phyloP scores from a whole-genome alignment of 495 filamentous ascomycete genomes.

The Tirmania nivea region DNA sequence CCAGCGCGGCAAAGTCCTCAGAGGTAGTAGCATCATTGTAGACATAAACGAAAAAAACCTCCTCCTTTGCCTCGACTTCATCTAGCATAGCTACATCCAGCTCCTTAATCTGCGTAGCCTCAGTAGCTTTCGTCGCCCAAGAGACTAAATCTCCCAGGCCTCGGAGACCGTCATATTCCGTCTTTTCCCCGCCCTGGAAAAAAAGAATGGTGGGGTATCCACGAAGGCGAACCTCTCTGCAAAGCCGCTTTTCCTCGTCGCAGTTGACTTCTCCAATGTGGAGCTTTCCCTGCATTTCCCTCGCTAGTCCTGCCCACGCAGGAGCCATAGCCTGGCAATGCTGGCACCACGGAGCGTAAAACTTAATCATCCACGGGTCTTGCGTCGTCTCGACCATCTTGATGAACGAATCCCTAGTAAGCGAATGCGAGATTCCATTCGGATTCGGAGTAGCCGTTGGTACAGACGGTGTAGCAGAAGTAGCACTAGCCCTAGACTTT shows the following conservation, averaged over 20 bases:
- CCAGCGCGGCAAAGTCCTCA: slow-evolving; percentile 78
- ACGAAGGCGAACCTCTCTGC: slow-evolving; percentile 61
- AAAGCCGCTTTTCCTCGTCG: slow-evolving; percentile 58
- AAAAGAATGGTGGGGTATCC: slow-evolving; percentile 79
- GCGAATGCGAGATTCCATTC: slow-evolving; percentile 42
- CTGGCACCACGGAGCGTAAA: slow-evolving; percentile 91
- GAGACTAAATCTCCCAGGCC: slow-evolving; percentile 75
- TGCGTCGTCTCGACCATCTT: slow-evolving; percentile 62
- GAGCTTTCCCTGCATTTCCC: slow-evolving; percentile 65
- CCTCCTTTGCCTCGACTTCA: slow-evolving; percentile 49
- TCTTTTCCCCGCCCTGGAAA: slow-evolving; percentile 76
- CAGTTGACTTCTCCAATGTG: slow-evolving; percentile 96
- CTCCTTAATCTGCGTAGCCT: slow-evolving; percentile 47
- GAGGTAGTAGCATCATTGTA: slow-evolving; percentile 83
- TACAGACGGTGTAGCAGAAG: neutral
- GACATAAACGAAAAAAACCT: slow-evolving; percentile 91
- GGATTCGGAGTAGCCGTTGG: slow-evolving; percentile 4
- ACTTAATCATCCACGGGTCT: slow-evolving; percentile 96
- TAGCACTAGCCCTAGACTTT: slow-evolving; percentile 3
- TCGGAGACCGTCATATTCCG: slow-evolving; percentile 82
- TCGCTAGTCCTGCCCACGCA: slow-evolving; percentile 71
- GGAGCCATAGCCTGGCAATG: slow-evolving; percentile 87
- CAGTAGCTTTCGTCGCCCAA: slow-evolving; percentile 67
- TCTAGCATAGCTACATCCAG: slow-evolving; percentile 57
- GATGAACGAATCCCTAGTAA: slow-evolving; percentile 73